Base-by-base conservation (phyloP, 2,329 filamentous ascomycete genomes). In the Penicillium hesseltinei region DNA sequence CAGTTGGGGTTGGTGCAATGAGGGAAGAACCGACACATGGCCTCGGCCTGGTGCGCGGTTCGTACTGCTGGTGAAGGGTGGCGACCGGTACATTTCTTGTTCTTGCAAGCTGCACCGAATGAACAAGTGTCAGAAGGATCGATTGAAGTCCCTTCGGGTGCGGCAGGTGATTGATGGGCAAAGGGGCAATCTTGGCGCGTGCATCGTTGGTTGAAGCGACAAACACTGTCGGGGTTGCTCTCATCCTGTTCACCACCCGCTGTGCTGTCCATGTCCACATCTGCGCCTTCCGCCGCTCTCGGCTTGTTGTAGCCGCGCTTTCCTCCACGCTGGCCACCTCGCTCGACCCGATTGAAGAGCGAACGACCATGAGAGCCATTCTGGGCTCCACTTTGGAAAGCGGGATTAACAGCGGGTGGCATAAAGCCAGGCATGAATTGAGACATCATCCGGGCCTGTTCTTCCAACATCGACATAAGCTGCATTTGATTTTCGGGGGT, bases 21-120 rank as follows among this genome's bases (percentile, higher is more conserved):
- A 57, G 92, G 91, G 74, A 86, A 96, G 81, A 92, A 96, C 71
- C 89, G 91, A 84, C 92, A 96, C 69, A 95, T 88, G 73, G 90
- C 87, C 73, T 94, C 89, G 58, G 86, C 83, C 76, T 96, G 89
- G 72, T 93, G 90, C 27, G 88, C 86, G 51, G 84, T 78, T 72
- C 87, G 90, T 66, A 89, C 84, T 6, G 93, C 92, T 1, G 94
- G 94, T 7, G 92, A 97, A 2, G 94, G 94, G 74, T 99, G 94
- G 58, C 91, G 90, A 31, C 84, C 92, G 9, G 89, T 90, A 71
- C 94, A 99, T 78, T 97, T 97, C 69, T 86, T 84, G 81, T 97
- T 99, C 78, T 94, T 96, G 85, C 94, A 99, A 9, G 92, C 92
- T 2, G 87, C 91, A 21, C 92, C 93, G 67, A 90, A 97, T 19